phyloP scores from a whole-genome alignment of 768 basidiomycete genomes.

The Leccinum longicurvipes region DNA sequence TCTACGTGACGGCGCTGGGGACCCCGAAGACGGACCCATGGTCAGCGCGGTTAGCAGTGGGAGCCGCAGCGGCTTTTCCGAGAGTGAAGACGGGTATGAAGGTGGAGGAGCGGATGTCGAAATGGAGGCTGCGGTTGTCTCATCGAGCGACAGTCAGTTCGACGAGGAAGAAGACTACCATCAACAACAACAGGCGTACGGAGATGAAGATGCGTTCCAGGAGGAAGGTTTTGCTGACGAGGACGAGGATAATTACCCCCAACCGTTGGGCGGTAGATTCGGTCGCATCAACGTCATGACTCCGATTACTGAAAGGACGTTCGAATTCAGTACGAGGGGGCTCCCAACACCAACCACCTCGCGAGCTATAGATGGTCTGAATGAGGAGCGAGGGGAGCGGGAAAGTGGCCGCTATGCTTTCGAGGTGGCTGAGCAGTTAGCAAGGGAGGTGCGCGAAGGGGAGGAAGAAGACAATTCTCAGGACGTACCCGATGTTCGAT shows the following conservation, averaged over 20 bases:
- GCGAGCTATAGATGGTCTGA: conserved; percentile 41
- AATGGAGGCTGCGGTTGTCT: conserved; percentile 23
- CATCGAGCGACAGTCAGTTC: conserved; percentile 33
- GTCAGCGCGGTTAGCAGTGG: conserved; percentile 18
- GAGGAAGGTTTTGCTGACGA: conserved; percentile 30
- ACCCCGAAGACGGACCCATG: conserved; percentile 23
- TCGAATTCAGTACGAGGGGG: conserved; percentile 70
- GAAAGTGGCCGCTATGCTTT: conserved; percentile 44
- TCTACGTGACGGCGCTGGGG: conserved; percentile 12
- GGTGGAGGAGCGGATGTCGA: conserved; percentile 26
- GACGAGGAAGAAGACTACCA: conserved; percentile 30
- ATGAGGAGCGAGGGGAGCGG: conserved; percentile 23
- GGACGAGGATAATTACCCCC: conserved; percentile 31
- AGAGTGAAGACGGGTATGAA: conserved; percentile 35
- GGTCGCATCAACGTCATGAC: conserved; percentile 92
- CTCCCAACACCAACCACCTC: conserved; percentile 38
- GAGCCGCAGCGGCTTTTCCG: conserved; percentile 31
- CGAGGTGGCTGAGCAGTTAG: conserved; percentile 55
- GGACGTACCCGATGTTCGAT: conserved; percentile 9
- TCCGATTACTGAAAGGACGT: conserved; percentile 93
- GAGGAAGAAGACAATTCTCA: conserved; percentile 15
- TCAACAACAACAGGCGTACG: conserved; percentile 13
- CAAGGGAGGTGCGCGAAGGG: conserved; percentile 41
- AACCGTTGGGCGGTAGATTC: conserved; percentile 70
- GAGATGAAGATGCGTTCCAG: conserved; percentile 25